Conservation (phyloP, 192 early-diverging fungal genomes). For the Radiomyces spectabilis region DNA sequence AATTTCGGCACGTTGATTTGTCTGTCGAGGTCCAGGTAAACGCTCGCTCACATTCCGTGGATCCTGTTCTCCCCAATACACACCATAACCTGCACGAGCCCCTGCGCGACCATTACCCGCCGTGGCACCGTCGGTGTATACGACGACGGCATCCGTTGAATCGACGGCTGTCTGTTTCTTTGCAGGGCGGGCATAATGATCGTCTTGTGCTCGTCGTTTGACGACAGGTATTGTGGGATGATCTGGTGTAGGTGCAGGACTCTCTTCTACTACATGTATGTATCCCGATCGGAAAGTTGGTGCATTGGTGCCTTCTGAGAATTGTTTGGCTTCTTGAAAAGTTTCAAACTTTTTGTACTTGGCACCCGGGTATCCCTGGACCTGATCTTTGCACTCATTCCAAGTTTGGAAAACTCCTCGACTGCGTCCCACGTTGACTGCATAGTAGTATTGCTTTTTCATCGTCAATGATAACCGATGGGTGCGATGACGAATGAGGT, state of each 20-base stretch:
- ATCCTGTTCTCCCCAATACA: constrained; percentile 71
- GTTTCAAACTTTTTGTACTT: constrained; percentile 56
- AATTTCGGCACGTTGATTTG: constrained; percentile 72
- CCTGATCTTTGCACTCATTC: constrained; percentile 52
- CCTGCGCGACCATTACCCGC: constrained; percentile 54
- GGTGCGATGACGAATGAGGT: too few relatives aligned
- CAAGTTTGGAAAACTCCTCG: constrained; percentile 36
- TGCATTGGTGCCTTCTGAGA: constrained; percentile 5
- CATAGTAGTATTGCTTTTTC: constrained; percentile 30
- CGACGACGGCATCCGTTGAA: too few relatives aligned
- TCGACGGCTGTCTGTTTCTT: constrained; percentile 5
- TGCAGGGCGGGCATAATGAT: constrained; percentile 2
- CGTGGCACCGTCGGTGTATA: constrained; percentile 84
- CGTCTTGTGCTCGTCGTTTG: not conserved
- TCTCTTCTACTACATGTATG: too few relatives aligned
- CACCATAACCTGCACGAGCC: constrained; percentile 78
- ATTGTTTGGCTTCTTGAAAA: constrained; percentile 43
- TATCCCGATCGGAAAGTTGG: not conserved
- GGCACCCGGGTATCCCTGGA: constrained; percentile 44
- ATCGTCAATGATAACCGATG: too few relatives aligned
- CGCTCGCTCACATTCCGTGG: constrained; percentile 55
- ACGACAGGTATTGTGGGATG: too few relatives aligned
- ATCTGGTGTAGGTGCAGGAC: too few relatives aligned
- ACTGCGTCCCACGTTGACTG: constrained; percentile 34
- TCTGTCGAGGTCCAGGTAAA: constrained; percentile 43